Percentiles rank a stretch among this genome's conserved stretches.
These are phyloP conservation scores for Rhynchospora pubera DNA, from an alignment of 176 grass and related monocot genomes.

Conservation along the genomic window DNA sequence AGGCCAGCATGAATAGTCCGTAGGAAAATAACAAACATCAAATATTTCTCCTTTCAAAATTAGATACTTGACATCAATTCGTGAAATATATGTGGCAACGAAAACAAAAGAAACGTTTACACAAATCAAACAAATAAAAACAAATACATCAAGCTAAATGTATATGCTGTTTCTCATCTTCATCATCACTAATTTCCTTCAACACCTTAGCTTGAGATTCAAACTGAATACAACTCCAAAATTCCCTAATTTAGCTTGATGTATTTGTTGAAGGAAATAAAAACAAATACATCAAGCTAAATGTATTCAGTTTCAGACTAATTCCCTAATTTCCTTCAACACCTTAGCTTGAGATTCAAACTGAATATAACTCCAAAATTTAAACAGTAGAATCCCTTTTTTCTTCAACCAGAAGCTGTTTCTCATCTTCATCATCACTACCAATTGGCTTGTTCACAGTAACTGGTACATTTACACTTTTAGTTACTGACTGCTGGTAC, in stretches of 20 bases:
- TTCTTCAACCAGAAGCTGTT: conserved; percentile 39
- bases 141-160: conserved; percentile 4
- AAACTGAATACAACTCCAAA: too few species aligned
- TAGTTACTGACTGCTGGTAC: conserved; percentile 61
- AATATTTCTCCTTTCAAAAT: neutral
- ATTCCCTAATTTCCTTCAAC: conserved; percentile 1
- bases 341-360: conserved; percentile 12
- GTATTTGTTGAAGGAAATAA: too few species aligned
- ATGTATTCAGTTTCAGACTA: neutral
- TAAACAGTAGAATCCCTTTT: conserved; percentile 18
- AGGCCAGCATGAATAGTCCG: too few species aligned
- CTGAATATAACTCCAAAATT: conserved; percentile 19
- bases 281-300: too few species aligned
- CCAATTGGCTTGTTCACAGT: conserved; percentile 11
- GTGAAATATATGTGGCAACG: neutral
- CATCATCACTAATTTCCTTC: too few species aligned
- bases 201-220: too few species aligned
- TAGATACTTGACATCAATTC: neutral
- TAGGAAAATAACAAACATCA: too few species aligned
- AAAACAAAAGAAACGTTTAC: neutral
- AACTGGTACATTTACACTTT: conserved; percentile 24
- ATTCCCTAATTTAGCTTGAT: too few species aligned
- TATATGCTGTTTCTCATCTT: too few species aligned
- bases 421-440: conserved; percentile 35
- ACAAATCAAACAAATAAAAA: conserved; percentile 11